phyloP scores from a whole-genome alignment of 2,329 filamentous ascomycete species.

The Polychaeton citri region DNA sequence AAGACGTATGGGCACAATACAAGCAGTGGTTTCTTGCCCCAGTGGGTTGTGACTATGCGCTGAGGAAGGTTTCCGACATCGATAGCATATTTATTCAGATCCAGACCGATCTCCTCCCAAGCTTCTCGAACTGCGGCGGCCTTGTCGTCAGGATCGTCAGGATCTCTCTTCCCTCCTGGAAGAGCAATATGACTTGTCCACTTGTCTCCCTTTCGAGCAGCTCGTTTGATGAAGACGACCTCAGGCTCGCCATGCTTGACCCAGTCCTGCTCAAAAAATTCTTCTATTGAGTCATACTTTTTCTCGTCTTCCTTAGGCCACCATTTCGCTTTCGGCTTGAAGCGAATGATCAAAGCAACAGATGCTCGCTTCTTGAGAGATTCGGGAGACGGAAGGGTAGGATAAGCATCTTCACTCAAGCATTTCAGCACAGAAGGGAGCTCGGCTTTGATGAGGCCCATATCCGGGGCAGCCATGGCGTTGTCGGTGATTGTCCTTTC shows the following conservation, averaged over 20 bases:
- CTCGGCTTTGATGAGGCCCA: neutral
- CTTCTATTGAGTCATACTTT: constrained; percentile 28
- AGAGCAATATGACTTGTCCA: constrained; percentile 59
- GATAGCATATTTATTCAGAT: constrained; percentile 33
- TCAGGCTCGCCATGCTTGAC: constrained; percentile 53
- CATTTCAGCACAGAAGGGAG: constrained; percentile 1
- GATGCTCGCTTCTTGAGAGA: constrained; percentile 47
- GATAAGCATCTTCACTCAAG: constrained; percentile 9
- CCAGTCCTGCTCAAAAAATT: constrained; percentile 53
- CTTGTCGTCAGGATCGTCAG: constrained; percentile 48
- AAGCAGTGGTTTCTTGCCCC: constrained; percentile 52
- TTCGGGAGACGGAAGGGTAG: constrained; percentile 35
- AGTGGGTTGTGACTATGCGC: constrained; percentile 51
- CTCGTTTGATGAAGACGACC: constrained; percentile 58
- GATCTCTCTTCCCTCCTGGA: constrained; percentile 54
- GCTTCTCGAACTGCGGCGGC: constrained; percentile 52
- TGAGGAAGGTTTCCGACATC: constrained; percentile 51
- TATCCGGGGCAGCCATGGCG: neutral
- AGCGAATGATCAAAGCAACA: constrained; percentile 50
- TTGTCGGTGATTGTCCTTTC: too few species aligned
- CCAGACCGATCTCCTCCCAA: constrained; percentile 50
- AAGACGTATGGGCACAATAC: constrained; percentile 58
- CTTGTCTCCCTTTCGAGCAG: constrained; percentile 49
- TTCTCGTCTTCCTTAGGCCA: constrained; percentile 26
- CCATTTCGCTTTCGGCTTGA: constrained; percentile 44